phyloP scores from a whole-genome alignment of 2,329 filamentous ascomycete genomes.

The Cladosporium sp. region DNA sequence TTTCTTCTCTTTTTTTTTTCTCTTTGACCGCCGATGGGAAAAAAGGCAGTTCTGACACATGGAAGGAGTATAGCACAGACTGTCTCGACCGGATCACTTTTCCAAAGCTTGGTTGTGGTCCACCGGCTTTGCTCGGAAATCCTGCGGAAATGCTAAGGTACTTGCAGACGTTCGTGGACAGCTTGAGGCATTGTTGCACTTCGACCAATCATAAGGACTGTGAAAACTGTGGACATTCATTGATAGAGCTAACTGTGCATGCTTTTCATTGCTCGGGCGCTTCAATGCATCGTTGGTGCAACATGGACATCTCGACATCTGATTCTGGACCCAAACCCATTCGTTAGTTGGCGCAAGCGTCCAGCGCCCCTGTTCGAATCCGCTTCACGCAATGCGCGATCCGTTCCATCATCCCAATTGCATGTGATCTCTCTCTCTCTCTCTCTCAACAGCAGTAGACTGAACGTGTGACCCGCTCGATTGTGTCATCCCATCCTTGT shows the following conservation, averaged over 20 bases:
- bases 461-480: neutral
- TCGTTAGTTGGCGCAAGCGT: no score
- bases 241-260: no score
- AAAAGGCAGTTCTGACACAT: neutral
- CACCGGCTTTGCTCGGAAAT: neutral
- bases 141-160: neutral
- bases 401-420: no score
- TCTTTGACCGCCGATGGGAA: neutral
- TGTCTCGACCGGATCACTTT: neutral
- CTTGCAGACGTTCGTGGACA: neutral
- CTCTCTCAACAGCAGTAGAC: neutral
- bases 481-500: no score
- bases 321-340: neutral
- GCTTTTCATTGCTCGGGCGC: no score
- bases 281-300: neutral
- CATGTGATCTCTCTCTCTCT: neutral
- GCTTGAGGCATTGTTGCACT: no score
- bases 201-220: no score
- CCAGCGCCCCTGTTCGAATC: no score
- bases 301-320: neutral
- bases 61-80: neutral
- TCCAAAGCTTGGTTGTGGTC: neutral
- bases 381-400: no score
- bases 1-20: neutral
- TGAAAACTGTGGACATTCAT: no score